phyloP scores from a whole-genome alignment of 306 rosid genomes.

The Malus sieversii region DNA sequence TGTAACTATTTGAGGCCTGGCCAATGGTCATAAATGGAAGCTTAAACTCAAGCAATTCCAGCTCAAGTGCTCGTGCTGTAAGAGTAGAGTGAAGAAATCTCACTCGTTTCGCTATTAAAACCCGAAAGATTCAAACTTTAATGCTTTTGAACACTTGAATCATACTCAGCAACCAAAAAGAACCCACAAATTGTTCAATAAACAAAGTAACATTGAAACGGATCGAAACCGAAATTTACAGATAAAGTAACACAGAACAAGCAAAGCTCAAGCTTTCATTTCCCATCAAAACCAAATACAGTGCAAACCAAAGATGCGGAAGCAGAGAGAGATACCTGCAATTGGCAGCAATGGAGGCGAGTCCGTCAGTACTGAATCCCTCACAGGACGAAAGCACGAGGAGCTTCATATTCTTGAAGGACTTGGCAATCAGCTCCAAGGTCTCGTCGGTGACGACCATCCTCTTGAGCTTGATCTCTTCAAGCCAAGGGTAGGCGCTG shows the following conservation, averaged over 20 bases:
- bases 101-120: not conserved
- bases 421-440: slow-evolving; percentile 73
- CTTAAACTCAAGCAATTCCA: not conserved
- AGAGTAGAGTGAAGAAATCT: not conserved
- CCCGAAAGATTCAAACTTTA: slow-evolving; percentile 20
- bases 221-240: not conserved
- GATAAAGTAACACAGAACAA: not conserved
- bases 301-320: not conserved
- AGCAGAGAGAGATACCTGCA: slow-evolving; percentile 53
- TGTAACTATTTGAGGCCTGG: not conserved
- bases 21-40: not conserved
- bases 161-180: not conserved
- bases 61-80: not conserved
- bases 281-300: not conserved
- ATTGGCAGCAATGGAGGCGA: slow-evolving; percentile 89
- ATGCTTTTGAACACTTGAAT: not conserved
- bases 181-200: not conserved
- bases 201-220: not conserved
- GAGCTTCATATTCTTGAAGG: slow-evolving; percentile 65
- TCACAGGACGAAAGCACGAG: slow-evolving; percentile 79
- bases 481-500: slow-evolving; percentile 51
- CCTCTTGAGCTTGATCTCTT: slow-evolving; percentile 93
- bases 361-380: slow-evolving; percentile 84
- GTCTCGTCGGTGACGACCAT: slow-evolving; percentile 79
- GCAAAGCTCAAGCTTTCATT: not conserved